Evolutionary conservation across 495 filamentous ascomycete species (phyloP), one percentile per base, ranked within the genome.

Genomic region (Trichoderma reesei): DNA sequence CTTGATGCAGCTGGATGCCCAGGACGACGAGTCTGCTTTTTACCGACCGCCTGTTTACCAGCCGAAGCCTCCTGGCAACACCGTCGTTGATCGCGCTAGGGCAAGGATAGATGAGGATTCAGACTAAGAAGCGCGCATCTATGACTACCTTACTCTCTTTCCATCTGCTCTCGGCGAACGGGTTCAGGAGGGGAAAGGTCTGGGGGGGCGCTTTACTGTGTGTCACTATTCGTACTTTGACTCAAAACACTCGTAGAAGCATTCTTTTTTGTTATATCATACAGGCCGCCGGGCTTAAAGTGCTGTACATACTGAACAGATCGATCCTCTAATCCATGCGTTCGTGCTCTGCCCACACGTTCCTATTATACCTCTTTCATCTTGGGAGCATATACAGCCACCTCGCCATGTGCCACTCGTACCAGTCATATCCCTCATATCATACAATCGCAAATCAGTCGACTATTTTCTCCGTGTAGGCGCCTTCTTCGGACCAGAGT

Each of bases 1-100:
- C 80, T 80, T 98, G 8, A 83, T 97, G 81, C 93, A 96, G 71
- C 80, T 98, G 11, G 95, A 98, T 70, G 87, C 91, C 37, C 92
- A 94, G 67, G 92, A 97, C 66, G 91, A 97, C 65, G 90, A 88
- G 41, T 82, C 86, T 41, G 87, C 86, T 0, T 90, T 89, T 69
- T 92, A 90, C 69, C 85, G 83, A 26, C 85, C 88, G 8, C 80
- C 83, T 31, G 74, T 81, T 8, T 74, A 77, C 39, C 65, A 66
- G 34, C 75, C 78, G 64, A 80, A 77, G 71, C 67, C 73, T 10
- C 71, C 72, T 1, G 79, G 79, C 18, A 66, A 82, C 67, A 82
- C 79, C 39, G 79, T 77, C 16, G 76, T 82, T 10, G 79, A 82
- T 65, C 72, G 78, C 48, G 79, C 79, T 18, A 70, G 79, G 67